These are phyloP conservation scores for Anisodus acutangulus DNA, from an alignment of 257 asterid genomes.

Conservation along the genomic window DNA sequence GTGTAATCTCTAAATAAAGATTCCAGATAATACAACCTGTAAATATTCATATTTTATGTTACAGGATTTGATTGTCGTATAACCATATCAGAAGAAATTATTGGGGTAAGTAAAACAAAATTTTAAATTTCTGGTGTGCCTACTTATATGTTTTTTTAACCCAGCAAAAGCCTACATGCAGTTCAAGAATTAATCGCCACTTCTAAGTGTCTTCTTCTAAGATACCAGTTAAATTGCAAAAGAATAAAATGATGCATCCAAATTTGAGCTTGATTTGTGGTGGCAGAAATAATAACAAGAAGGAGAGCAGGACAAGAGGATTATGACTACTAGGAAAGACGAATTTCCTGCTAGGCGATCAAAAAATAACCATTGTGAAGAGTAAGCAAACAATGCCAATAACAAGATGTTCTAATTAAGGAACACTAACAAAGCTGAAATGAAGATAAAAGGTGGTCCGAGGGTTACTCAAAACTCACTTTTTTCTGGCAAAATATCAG, in stretches of 20 bases:
- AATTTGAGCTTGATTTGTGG: not conserved
- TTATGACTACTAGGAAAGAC: constrained; percentile 3
- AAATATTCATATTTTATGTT: no score
- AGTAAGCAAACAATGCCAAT: not conserved
- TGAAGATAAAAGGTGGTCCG: not conserved
- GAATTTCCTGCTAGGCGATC: not conserved
- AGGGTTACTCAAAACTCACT: not conserved
- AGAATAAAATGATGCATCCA: not conserved
- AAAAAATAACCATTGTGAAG: not conserved
- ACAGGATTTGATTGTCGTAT: no score
- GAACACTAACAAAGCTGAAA: not conserved
- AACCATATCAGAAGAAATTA: no score
- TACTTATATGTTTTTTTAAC: no score
- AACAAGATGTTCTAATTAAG: not conserved
- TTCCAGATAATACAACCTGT: no score
- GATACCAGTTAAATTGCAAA: constrained; percentile 17
- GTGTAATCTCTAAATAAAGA: no score
- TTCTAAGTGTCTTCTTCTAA: not conserved
- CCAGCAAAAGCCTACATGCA: not conserved
- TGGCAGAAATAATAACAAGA: constrained; percentile 2
- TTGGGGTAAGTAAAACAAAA: no score
- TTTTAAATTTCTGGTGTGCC: no score
- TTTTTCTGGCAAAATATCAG: not conserved
- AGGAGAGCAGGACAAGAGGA: not conserved
- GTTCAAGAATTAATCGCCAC: constrained; percentile 32